phyloP scores from a whole-genome alignment of 768 basidiomycete genomes.

The Kwoniella dejecticola region DNA sequence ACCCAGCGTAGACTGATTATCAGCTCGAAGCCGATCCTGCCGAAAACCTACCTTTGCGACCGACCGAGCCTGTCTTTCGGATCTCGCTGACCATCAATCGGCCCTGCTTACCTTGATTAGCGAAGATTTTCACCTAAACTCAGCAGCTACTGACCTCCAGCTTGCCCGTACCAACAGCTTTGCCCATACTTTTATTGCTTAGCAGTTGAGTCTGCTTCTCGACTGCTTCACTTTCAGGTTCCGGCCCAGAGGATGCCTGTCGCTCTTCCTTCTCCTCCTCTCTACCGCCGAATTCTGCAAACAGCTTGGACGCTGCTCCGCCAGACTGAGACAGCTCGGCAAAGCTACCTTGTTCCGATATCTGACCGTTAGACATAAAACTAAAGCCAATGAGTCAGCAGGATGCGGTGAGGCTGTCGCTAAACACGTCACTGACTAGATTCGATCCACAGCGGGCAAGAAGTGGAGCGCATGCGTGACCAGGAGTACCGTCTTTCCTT shows the following conservation, averaged over 20 bases:
- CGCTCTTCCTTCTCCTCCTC: constrained; percentile 31
- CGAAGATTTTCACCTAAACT: neutral
- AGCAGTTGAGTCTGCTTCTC: constrained; percentile 36
- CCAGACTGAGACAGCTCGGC: constrained; percentile 60
- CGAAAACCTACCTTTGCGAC: constrained; percentile 31
- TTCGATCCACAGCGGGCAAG: constrained; percentile 61
- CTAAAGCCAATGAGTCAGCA: constrained; percentile 8
- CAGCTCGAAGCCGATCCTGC: constrained; percentile 13
- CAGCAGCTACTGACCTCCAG: constrained; percentile 56
- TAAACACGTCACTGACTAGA: constrained; percentile 54
- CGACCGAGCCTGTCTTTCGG: constrained; percentile 65
- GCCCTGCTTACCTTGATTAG: constrained; percentile 57
- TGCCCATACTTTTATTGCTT: constrained; percentile 39
- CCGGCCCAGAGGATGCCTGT: constrained; percentile 18
- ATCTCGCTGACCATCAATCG: constrained; percentile 67
- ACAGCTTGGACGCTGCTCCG: constrained; percentile 65
- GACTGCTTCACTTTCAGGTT: neutral
- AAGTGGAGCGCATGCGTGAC: constrained; percentile 66
- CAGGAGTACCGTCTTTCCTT: constrained; percentile 62
- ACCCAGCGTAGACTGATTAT: constrained; percentile 64
- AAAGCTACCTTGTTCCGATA: constrained; percentile 63
- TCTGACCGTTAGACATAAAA: constrained; percentile 58
- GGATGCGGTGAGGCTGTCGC: too few relatives aligned
- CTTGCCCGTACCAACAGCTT: constrained; percentile 64
- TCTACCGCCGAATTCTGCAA: constrained; percentile 66